Evolutionary conservation across 2,329 filamentous ascomycete species (phyloP), one percentile per base, ranked within the genome.

Genomic region (Hyphodiscus sp.): DNA sequence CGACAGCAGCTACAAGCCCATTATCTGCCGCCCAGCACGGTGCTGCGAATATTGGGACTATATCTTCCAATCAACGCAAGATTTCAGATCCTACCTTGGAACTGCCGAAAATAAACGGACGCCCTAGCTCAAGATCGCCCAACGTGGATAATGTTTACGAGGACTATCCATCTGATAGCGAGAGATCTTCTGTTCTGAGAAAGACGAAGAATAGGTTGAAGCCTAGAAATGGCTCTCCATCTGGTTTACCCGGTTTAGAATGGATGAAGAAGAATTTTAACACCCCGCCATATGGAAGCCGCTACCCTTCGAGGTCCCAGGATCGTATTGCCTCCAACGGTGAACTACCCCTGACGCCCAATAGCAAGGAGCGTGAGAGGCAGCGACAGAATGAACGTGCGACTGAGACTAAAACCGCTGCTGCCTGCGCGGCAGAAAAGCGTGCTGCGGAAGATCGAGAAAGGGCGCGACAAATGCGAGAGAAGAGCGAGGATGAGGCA

Each of bases 1-100:
- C 62, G 3, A 65, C 60, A 15, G 58, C 60, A 54, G 63, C 61
- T 49, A 64, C 60, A 33, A 67, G 58, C 45, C 64, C 64, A 47
- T 45, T 63, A 15, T 56, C 54, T 41, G 49, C 53, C 6, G 61
- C 62, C 29, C 58, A 56, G 20, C 56, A 56, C n/a, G 42, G 47
- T 10, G 44, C 54, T 20, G 13, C 42, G 6, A 45, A 47, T 15
- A 61, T 54, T 51, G 41, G 33, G 7, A 23, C 30, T 13, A 45
- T 47, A 8, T 38, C 57, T 13, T 30, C 20, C 1, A 53, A 16
- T 19, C 57, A 62, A 23, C 55, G 47, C 8, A 57, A 51, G 33
- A 45, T 47, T 23, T 42, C 55, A 16, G 54, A 56, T 38, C 41
- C 51, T 38, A 51, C 41, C 2, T 29, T 30, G 26, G 38, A 26